Conservation (phyloP, 148 eudicot species). For the Dysphania ambrosioides region DNA sequence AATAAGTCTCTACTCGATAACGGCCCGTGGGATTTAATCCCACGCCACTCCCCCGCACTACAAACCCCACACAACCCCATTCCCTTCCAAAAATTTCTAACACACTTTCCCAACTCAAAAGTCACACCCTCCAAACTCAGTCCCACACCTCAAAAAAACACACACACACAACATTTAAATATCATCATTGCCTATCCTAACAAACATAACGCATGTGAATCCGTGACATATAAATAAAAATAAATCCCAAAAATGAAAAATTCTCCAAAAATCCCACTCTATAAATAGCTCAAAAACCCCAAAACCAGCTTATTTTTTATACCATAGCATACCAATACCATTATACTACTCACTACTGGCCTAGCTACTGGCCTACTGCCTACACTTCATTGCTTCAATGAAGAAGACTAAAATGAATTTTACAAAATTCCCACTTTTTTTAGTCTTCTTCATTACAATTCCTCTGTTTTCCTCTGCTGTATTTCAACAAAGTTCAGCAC, state of each 20-base stretch:
- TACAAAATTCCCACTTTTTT: neutral
- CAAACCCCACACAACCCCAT: neutral
- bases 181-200: neutral
- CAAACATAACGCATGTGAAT: constrained; percentile 25
- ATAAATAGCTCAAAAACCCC: constrained; percentile 23
- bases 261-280: neutral
- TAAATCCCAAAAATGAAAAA: neutral
- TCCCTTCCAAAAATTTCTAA: neutral
- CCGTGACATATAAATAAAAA: constrained; percentile 14
- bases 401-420: constrained; percentile 19
- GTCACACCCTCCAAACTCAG: neutral
- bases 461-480: constrained; percentile 26
- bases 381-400: neutral
- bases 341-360: neutral
- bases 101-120: neutral
- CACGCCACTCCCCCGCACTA: neutral
- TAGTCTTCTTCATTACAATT: constrained; percentile 10
- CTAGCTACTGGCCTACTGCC: no score
- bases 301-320: neutral
- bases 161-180: no score
- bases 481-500: constrained; percentile 10
- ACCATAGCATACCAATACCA: neutral
- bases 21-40: constrained; percentile 9
- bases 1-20: no score
- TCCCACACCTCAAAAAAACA: neutral